A percentile compares a stretch with the other conserved stretches of the same genome.
Conservation (phyloP, 2,329 filamentous ascomycete species). For the Penicillium olsonii region DNA sequence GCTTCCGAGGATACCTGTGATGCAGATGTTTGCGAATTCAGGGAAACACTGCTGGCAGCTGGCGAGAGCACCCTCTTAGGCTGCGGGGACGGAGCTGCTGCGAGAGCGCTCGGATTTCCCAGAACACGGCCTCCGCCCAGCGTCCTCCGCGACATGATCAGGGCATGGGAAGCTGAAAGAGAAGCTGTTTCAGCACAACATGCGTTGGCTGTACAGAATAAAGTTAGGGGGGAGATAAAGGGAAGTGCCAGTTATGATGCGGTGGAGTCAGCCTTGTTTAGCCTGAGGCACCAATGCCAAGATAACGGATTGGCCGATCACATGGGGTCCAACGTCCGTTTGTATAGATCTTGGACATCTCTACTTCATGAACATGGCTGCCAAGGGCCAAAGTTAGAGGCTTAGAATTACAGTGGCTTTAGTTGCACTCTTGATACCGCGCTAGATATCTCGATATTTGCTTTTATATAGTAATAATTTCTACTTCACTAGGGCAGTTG, state of each 20-base stretch:
- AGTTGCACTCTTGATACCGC: too few species aligned
- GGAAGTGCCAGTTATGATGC: conserved; percentile 19
- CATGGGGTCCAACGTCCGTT: too few species aligned
- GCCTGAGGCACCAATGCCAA: conserved; percentile 20
- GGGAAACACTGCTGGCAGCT: conserved; percentile 72
- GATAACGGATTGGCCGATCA: background rate
- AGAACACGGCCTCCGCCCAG: conserved; percentile 90
- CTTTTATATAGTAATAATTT: too few species aligned
- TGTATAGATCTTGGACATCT: too few species aligned
- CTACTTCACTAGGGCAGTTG: too few species aligned
- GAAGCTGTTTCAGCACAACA: conserved; percentile 20
- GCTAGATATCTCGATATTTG: too few species aligned
- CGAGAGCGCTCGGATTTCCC: conserved; percentile 81
- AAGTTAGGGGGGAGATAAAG: conserved; percentile 11
- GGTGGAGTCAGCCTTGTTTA: conserved; percentile 20
- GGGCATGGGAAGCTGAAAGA: conserved; percentile 33
- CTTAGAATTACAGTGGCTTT: too few species aligned
- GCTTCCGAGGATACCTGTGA: conserved; percentile 69
- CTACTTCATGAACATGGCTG: too few species aligned
- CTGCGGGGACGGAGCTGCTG: conserved; percentile 53
- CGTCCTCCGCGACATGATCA: conserved; percentile 77
- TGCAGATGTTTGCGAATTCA: conserved; percentile 73
- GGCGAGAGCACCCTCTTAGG: conserved; percentile 56
- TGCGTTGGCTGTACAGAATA: conserved; percentile 22
- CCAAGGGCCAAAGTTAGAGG: too few species aligned